Evolutionary conservation across 176 grass and related monocot species (phyloP), one percentile per base, ranked within the genome.

Genomic region (Puya raimondii): DNA sequence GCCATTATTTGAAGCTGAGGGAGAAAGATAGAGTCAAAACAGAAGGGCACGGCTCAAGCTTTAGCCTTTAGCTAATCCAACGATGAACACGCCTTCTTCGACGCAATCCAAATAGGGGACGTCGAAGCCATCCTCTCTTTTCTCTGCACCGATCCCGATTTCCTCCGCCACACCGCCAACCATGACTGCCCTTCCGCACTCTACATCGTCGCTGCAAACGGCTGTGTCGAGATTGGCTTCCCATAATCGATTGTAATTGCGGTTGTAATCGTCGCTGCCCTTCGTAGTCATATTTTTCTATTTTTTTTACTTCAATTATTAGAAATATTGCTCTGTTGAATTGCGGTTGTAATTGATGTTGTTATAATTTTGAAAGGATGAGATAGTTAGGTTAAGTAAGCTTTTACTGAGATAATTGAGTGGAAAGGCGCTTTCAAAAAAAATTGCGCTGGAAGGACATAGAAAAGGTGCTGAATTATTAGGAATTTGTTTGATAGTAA

Each of bases 11-110:
- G 1, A 23, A 23, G 1, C 0, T 0, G 18, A 69, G 77, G 48
- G 74, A 59, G 69, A 76, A 84, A 68, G 51, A n/a, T n/a, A n/a
- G n/a, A n/a, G n/a, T n/a, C n/a, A n/a, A n/a, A n/a, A n/a, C n/a
- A n/a, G 93, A 92, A 89, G 94, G 94, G 61, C 89, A 93, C 69
- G 80, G 84, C 12, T 73, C 88, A 15, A 99, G 94, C n/a, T n/a
- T n/a, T n/a, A n/a, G n/a, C n/a, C 67, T 99, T 89, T 69, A 79
- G 84, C 48, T 77, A 87, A 23, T 83, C 89, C 51, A 82, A 82
- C 80, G 78, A 84, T 23, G 86, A 99, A 68, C 84, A 90, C 5
- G 87, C 92, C 64, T 93, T 99, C 87, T 99, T 88, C 77, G 85
- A 76, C 78, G 84, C 94, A 3, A 87, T 84, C 63, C 94, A 93